Evolutionary conservation across 163 green algal species (phyloP), one percentile per base, ranked within the genome.

Genomic region (Volvox carteri): DNA sequence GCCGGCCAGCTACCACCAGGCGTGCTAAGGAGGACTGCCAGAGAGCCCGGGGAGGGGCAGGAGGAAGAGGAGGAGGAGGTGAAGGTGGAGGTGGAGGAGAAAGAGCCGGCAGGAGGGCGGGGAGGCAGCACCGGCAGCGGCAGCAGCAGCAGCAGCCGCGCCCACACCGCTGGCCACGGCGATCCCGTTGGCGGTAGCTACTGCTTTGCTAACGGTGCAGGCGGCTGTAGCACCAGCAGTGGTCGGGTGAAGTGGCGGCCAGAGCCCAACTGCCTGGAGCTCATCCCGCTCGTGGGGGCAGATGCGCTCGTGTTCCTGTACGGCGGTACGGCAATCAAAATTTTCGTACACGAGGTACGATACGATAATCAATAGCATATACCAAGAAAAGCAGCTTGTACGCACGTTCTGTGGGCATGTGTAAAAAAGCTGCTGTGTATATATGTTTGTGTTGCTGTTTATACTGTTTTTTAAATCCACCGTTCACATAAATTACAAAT

Each of bases 341-440:
- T 88, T 25, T 88, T 88, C 37, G 33, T 30, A 18, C 83, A 88
- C 37, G 83, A 81, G 83, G 83, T 88, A 72, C 60, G n/a, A n/a
- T n/a, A n/a, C n/a, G n/a, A n/a, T n/a, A n/a, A n/a, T n/a, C n/a
- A n/a, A n/a, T n/a, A n/a, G n/a, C n/a, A n/a, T n/a, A n/a, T n/a
- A n/a, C n/a, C n/a, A n/a, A n/a, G n/a, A n/a, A n/a, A n/a, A n/a
- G n/a, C n/a, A n/a, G n/a, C n/a, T n/a, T n/a, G n/a, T n/a, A n/a
- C n/a, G n/a, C n/a, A n/a, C n/a, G n/a, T n/a, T n/a, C n/a, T n/a
- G n/a, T n/a, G n/a, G n/a, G n/a, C n/a, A n/a, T n/a, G n/a, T n/a
- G n/a, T n/a, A n/a, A n/a, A n/a, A n/a, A n/a, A n/a, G n/a, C n/a
- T n/a, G n/a, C n/a, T n/a, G n/a, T n/a, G n/a, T n/a, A n/a, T n/a